phyloP scores from a whole-genome alignment of 805 yeast species.

The Danielia reshetovae region DNA sequence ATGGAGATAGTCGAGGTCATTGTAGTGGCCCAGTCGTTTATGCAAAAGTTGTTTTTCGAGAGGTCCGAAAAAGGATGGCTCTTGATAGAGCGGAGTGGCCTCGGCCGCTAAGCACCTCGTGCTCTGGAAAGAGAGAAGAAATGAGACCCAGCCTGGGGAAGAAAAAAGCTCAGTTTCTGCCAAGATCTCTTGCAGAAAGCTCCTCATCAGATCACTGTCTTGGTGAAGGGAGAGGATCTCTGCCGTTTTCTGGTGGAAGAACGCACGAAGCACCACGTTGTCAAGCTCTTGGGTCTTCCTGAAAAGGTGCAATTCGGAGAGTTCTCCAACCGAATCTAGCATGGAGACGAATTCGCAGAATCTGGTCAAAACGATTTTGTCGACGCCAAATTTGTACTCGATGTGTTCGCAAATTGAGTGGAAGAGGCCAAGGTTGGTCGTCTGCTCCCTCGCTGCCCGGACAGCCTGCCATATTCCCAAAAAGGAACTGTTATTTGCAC shows the following conservation, averaged over 20 bases:
- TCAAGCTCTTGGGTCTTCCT: constrained; percentile 1
- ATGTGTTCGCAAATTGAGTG: constrained; percentile 18
- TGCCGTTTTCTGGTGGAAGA: neutral
- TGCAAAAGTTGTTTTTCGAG: no score
- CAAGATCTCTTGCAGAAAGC: no score
- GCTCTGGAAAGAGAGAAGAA: constrained; percentile 1
- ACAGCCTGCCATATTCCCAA: constrained; percentile 28
- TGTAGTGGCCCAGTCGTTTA: constrained; percentile 1
- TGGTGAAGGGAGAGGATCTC: neutral
- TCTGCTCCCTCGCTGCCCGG: constrained; percentile 14
- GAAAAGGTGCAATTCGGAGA: constrained; percentile 1
- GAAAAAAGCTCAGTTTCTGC: neutral
- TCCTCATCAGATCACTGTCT: no score
- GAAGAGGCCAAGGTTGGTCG: constrained; percentile 12
- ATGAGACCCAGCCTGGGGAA: constrained; percentile 5
- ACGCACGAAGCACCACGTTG: neutral
- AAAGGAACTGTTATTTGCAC: constrained; percentile 14
- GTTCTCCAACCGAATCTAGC: constrained; percentile 2
- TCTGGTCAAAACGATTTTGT: neutral
- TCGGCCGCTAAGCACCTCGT: no score
- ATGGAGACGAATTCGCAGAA: neutral
- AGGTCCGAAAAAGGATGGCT: no score
- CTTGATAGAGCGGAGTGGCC: no score
- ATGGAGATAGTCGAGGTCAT: constrained; percentile 7
- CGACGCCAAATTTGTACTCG: constrained; percentile 11